Percentiles rank a stretch among this genome's conserved stretches.
These are phyloP conservation scores for Akanthomyces dipterigenus DNA, from an alignment of 2,329 filamentous ascomycete genomes.

Conservation along the genomic window DNA sequence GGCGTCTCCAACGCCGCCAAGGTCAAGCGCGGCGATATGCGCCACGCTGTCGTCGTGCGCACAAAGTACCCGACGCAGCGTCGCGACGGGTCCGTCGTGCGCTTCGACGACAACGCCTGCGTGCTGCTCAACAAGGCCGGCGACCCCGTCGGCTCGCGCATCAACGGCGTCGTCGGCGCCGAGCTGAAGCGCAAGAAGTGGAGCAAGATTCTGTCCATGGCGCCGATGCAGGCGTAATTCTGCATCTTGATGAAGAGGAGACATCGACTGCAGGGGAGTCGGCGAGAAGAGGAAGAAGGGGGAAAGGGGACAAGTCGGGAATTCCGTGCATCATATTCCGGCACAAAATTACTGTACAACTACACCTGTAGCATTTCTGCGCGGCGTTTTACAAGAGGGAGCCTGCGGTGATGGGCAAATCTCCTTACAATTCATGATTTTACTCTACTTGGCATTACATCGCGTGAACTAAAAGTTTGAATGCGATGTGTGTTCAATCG, in stretches of 20 bases:
- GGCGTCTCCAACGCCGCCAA: constrained; percentile 74
- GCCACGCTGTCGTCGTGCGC: constrained; percentile 91
- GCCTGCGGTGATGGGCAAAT: not conserved
- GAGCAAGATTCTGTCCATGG: constrained; percentile 97
- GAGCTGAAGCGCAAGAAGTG: constrained; percentile 90
- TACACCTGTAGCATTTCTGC: constrained; percentile 24
- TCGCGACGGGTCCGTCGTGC: constrained; percentile 80
- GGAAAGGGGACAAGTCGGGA: not conserved
- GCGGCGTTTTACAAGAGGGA: constrained; percentile 25
- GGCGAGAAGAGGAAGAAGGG: not conserved
- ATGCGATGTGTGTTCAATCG: not conserved
- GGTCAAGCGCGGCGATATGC: constrained; percentile 91
- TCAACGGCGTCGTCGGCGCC: constrained; percentile 85
- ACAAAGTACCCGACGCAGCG: constrained; percentile 83
- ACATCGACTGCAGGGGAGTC: not conserved
- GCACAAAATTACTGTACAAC: constrained; percentile 20
- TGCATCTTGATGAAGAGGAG: not conserved
- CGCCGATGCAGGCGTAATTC: constrained; percentile 59
- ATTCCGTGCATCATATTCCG: not conserved
- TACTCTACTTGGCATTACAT: not conserved
- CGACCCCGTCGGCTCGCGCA: constrained; percentile 85
- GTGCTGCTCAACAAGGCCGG: constrained; percentile 95
- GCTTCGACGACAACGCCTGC: constrained; percentile 97
- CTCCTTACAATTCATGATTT: constrained; percentile 9
- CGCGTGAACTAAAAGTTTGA: not conserved